Evolutionary conservation across 176 grass and related monocot species (phyloP).

Genomic region (Musa schizocarpa): DNA sequence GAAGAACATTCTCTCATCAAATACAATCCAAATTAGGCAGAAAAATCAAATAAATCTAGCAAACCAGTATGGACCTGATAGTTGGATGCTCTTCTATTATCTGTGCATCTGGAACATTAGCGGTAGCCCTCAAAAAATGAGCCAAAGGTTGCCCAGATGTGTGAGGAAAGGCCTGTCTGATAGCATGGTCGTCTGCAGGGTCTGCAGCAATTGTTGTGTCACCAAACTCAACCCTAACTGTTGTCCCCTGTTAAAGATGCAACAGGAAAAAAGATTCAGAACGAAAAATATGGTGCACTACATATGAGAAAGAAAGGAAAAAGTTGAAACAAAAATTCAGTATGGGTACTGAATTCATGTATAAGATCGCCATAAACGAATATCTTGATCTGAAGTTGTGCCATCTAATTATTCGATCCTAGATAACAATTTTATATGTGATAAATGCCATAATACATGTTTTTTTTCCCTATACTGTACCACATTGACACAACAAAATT

Average conservation of each 20-base stretch:
- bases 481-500: no score
- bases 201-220: conserved; percentile 73
- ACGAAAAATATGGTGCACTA: no score
- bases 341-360: no score
- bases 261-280: not conserved
- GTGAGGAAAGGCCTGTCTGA: conserved; percentile 72
- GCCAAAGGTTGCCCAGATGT: conserved; percentile 80
- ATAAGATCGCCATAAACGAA: no score
- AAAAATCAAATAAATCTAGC: not conserved
- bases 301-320: not conserved
- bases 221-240: conserved; percentile 86
- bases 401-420: no score
- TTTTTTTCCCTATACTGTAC: no score
- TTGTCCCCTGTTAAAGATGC: conserved; percentile 54
- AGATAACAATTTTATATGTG: no score
- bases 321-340: no score
- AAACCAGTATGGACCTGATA: conserved; percentile 40
- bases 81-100: conserved; percentile 67
- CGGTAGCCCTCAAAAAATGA: conserved; percentile 74
- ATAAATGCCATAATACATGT: no score
- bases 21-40: not conserved
- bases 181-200: conserved; percentile 73
- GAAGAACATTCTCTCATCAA: no score
- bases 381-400: no score
- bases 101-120: conserved; percentile 67